Evolutionary conservation across 2,329 filamentous ascomycete species (phyloP), one percentile per base, ranked within the genome.

Genomic region (Aspergillus versicolor): DNA sequence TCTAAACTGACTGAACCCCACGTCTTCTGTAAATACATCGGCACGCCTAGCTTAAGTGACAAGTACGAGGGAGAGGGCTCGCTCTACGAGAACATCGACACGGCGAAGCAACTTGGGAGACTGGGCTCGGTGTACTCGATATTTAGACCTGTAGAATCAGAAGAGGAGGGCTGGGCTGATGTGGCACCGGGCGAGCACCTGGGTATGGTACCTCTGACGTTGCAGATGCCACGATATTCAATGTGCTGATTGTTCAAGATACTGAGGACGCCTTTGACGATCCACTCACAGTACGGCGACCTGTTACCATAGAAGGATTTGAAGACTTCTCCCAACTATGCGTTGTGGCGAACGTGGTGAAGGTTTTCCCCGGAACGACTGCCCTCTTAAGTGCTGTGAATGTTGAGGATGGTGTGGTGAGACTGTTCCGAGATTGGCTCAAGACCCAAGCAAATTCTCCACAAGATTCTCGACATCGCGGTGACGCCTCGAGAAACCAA

Each of bases 301-400:
- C 82, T 8, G 70, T 93, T 42, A 78, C 79, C 45, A 77, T 94
- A 1, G 90, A 92, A 62, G 82, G 82, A 1, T 82, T 85, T 60
- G 89, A 92, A 72, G 75, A 86, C 17, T 92, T 93, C 69, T 86
- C 87, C 1, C 90, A 94, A 73, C 80, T 94, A 11, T 88, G 88
- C 68, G 82, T 85, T 5, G 79, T 84, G 22, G 84, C 84, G 7
- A 90, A 87, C 66, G 73, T 95, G 38, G 86, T 91, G 59, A 87
- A 87, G 68, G 77, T 85, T 30, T 84, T 86, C 1, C 82, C 85
- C 1, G 80, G 79, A 27, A 80, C 78, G 21, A 86, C 85, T 4
- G 70, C 89, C 0, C 87, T 91, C 62, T 75, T 84, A 52, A 86
- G 82, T 66, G 84, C 86, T 59, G 81, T 88, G 51, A 86, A 84